Evolutionary conservation across 2,329 filamentous ascomycete species (phyloP), one percentile per base, ranked within the genome.

Genomic region (Verticillium alfalfae): DNA sequence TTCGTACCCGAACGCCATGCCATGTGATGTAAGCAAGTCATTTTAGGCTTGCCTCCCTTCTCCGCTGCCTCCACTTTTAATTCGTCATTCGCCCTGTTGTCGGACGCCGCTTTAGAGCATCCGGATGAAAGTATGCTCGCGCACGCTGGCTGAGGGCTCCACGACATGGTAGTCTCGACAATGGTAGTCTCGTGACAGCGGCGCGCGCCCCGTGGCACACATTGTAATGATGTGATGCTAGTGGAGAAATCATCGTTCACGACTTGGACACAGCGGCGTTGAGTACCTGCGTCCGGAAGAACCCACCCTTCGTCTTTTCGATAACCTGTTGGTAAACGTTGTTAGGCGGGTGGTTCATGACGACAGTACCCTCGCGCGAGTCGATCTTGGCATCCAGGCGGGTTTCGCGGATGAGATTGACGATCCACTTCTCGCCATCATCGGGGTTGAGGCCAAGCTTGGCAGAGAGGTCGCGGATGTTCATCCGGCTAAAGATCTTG

Each of bases 371-470:
- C 79, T 96, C 92, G 83, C 98, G 92, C 82, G 96, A 97, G 81
- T 99, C 95, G 75, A 98, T 98, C 87, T 99, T 99, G 72, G 95
- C 95, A 74, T 99, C 95, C 66, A 99, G 91, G 66, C 93, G 87
- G 31, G 95, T 99, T 79, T 99, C 95, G 66, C 95, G 90, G 79
- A 99, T 99, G 67, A 99, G 85, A 83, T 99, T 99, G 70, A 99
- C 95, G 72, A 99, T 99, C 95, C 95, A 99, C 84, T 99, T 99
- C 87, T 99, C 95, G 71, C 95, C 95, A 73, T 98, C 95, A 73
- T 96, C 92, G 71, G 93, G 89, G 74, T 90, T 92, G 67, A 99
- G 84, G 67, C 94, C 95, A 64, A 99, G 88, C 75, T 95, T 91
- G 66, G 88, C 90, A 67, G 93, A 97, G 63, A 99, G 86, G 71